Percentiles rank a stretch among this genome's conserved stretches.
phyloP scores from a whole-genome alignment of 352 stramenopile species.

The Globisporangium irregulare region DNA sequence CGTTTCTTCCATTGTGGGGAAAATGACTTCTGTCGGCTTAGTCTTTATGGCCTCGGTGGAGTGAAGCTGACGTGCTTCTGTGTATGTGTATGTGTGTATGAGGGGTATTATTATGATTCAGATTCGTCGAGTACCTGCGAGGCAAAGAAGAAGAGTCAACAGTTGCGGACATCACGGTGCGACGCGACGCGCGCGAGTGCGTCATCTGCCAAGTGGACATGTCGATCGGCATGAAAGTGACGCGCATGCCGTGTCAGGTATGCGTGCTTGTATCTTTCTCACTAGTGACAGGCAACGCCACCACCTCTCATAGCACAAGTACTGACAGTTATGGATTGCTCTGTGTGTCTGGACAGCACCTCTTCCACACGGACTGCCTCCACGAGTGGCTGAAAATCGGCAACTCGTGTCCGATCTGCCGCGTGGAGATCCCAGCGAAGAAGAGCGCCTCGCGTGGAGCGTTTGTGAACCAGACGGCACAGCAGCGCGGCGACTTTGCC shows the following conservation, averaged over 20 bases:
- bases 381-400: slow-evolving; percentile 81
- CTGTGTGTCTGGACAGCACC: slow-evolving; percentile 39
- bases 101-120: slow-evolving; percentile 13
- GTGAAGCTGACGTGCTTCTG: neutral
- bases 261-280: neutral
- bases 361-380: slow-evolving; percentile 80
- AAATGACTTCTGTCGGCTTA: neutral
- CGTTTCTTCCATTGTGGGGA: neutral
- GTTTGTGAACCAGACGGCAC: slow-evolving; percentile 30
- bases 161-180: slow-evolving; percentile 49
- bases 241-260: slow-evolving; percentile 71
- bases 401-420: slow-evolving; percentile 83
- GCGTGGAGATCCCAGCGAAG: slow-evolving; percentile 67
- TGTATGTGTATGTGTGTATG: too few relatives aligned
- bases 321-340: neutral
- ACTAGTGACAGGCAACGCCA: slow-evolving; percentile 9
- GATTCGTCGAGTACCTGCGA: slow-evolving; percentile 61
- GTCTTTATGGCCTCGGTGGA: neutral
- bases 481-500: slow-evolving; percentile 51
- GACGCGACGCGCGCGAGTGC: slow-evolving; percentile 70
- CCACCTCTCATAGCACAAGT: neutral
- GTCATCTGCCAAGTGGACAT: slow-evolving; percentile 83
- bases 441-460: slow-evolving; percentile 24
- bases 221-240: slow-evolving; percentile 64
- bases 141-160: slow-evolving; percentile 21